phyloP scores from a whole-genome alignment of 116 monocot species.

The Phalaenopsis hybrid region DNA sequence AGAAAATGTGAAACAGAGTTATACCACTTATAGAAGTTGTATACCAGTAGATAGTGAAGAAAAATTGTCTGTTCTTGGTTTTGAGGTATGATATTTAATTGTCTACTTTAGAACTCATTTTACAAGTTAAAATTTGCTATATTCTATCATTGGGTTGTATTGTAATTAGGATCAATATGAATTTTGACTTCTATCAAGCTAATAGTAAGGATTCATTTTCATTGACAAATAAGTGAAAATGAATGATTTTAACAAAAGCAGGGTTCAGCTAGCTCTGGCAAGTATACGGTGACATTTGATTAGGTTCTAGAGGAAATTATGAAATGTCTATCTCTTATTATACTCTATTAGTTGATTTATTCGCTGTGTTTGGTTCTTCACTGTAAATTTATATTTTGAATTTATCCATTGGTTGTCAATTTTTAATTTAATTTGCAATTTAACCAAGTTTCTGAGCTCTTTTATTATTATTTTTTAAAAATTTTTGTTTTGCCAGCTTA shows the following conservation, averaged over 20 bases:
- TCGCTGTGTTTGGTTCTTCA: too few relatives aligned
- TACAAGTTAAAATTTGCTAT: background rate
- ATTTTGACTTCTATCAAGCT: too few relatives aligned
- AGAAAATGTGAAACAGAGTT: conserved; percentile 41
- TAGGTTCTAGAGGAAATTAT: too few relatives aligned
- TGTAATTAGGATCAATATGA: too few relatives aligned
- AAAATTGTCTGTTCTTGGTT: conserved; percentile 84
- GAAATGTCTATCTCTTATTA: too few relatives aligned
- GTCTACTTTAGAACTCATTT: background rate
- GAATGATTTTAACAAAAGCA: too few relatives aligned
- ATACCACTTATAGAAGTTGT: conserved; percentile 84
- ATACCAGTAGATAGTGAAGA: conserved; percentile 66
- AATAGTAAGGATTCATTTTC: too few relatives aligned
- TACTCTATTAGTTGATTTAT: too few relatives aligned
- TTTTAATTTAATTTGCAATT: background rate
- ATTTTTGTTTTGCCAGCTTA: conserved; percentile 23
- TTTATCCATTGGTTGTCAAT: background rate
- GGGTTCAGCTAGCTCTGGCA: too few relatives aligned
- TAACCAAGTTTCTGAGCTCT: background rate
- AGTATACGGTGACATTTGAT: too few relatives aligned
- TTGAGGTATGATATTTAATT: conserved; percentile 67
- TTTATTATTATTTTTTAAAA: background rate
- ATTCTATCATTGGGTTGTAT: background rate
- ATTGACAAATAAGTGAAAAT: too few relatives aligned
- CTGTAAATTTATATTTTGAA: background rate